Conservation (phyloP, 257 asterid genomes). For the Gardenia jasminoides region DNA sequence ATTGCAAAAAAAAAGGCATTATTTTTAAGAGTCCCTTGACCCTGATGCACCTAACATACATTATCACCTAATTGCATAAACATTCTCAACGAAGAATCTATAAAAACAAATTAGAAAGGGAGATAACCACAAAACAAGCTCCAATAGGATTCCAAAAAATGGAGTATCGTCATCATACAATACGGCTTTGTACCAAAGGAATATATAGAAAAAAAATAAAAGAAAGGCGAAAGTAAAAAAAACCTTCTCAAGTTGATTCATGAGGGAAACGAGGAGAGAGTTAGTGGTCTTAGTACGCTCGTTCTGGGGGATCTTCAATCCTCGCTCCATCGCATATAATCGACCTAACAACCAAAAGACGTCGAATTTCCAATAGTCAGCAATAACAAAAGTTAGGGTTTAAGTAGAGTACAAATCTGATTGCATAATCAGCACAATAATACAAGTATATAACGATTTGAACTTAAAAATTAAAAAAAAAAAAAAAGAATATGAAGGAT, state of each 20-base stretch:
- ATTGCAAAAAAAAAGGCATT: no score
- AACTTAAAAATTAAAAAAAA: background rate
- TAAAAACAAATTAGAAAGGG: no score
- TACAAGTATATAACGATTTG: background rate
- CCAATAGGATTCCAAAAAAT: background rate
- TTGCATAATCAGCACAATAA: background rate
- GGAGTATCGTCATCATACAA: no score
- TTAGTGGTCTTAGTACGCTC: slow-evolving; percentile 84
- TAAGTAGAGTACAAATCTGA: background rate
- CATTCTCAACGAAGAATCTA: no score
- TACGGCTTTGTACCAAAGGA: no score
- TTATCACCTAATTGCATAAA: background rate
- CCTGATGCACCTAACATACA: no score
- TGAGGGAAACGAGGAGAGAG: slow-evolving; percentile 75
- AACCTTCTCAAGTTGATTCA: slow-evolving; percentile 96
- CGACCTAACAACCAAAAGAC: slow-evolving; percentile 52
- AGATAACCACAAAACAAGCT: background rate
- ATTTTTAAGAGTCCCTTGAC: no score
- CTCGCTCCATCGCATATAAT: slow-evolving; percentile 96
- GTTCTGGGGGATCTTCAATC: slow-evolving; percentile 72
- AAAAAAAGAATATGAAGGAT: no score
- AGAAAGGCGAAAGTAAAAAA: background rate
- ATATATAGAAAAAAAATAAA: background rate
- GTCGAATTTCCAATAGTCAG: background rate
- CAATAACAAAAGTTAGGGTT: background rate